phyloP scores from a whole-genome alignment of 495 filamentous ascomycete species.

The Penicillium ochrochloron region DNA sequence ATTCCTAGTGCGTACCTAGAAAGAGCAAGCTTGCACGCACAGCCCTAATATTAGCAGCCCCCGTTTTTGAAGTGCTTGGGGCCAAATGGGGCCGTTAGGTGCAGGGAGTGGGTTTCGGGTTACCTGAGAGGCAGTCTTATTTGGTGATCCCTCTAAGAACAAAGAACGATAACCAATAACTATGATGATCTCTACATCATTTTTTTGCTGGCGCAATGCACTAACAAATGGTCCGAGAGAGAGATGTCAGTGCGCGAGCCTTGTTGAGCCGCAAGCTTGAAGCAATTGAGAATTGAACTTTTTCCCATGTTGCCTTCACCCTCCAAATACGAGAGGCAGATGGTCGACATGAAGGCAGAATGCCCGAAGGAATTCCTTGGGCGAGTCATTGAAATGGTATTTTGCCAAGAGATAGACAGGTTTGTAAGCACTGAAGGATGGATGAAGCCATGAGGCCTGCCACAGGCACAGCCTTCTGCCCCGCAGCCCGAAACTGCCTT shows the following conservation, averaged over 20 bases:
- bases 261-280: not conserved
- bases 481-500: not conserved
- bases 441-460: not conserved
- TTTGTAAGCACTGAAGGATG: not conserved
- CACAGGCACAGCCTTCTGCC: not conserved
- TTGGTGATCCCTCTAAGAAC: not conserved
- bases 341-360: not conserved
- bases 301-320: not conserved
- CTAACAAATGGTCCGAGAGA: not conserved
- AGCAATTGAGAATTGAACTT: not conserved
- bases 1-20: not conserved
- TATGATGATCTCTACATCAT: not conserved
- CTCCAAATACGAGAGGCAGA: no score
- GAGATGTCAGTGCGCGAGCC: not conserved
- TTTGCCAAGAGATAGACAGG: not conserved
- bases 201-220: not conserved
- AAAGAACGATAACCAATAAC: not conserved
- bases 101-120: not conserved
- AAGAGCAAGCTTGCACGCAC: not conserved
- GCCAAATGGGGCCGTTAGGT: not conserved
- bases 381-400: not conserved
- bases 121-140: not conserved
- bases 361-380: not conserved
- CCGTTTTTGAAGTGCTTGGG: not conserved
- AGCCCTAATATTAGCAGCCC: conserved; percentile 6